Conservation (phyloP, 2,329 filamentous ascomycete species). For the Bertia moriformis region DNA sequence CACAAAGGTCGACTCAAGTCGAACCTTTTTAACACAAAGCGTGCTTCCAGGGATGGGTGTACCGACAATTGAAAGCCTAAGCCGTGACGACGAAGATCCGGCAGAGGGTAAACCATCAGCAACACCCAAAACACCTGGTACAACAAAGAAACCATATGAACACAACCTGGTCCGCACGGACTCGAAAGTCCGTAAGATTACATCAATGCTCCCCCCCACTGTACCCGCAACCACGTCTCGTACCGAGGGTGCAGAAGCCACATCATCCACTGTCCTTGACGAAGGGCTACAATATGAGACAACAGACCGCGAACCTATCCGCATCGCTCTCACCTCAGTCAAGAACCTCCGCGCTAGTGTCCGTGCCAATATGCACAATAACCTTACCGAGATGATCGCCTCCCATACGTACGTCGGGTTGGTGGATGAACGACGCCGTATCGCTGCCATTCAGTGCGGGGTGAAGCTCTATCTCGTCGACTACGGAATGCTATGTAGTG, state of each 20-base stretch:
- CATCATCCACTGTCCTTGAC: conserved; percentile 23
- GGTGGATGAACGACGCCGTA: conserved; percentile 71
- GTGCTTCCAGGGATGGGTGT: conserved; percentile 60
- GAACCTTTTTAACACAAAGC: conserved; percentile 87
- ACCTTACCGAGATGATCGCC: conserved; percentile 74
- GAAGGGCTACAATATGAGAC: conserved; percentile 49
- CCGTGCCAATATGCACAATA: conserved; percentile 67
- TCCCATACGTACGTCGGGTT: conserved; percentile 86
- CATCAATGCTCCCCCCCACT: conserved; percentile 71
- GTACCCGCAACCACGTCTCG: conserved; percentile 17
- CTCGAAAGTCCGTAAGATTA: conserved; percentile 80
- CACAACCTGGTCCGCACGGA: conserved; percentile 88
- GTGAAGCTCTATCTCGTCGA: conserved; percentile 86
- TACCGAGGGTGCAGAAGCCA: conserved; percentile 10
- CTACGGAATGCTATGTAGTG: conserved; percentile 72
- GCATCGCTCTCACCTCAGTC: conserved; percentile 68
- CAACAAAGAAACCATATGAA: conserved; percentile 50
- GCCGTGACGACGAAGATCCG: conserved; percentile 9
- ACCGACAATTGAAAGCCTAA: conserved; percentile 8
- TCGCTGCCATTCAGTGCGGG: conserved; percentile 85
- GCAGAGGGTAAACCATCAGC: conserved; percentile 17
- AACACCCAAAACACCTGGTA: conserved; percentile 13
- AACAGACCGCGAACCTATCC: conserved; percentile 52
- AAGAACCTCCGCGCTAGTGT: conserved; percentile 73
- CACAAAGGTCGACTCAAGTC: conserved; percentile 78